Evolutionary conservation across 495 filamentous ascomycete species (phyloP), one percentile per base, ranked within the genome.

Genomic region (Schizothecium vesticola): DNA sequence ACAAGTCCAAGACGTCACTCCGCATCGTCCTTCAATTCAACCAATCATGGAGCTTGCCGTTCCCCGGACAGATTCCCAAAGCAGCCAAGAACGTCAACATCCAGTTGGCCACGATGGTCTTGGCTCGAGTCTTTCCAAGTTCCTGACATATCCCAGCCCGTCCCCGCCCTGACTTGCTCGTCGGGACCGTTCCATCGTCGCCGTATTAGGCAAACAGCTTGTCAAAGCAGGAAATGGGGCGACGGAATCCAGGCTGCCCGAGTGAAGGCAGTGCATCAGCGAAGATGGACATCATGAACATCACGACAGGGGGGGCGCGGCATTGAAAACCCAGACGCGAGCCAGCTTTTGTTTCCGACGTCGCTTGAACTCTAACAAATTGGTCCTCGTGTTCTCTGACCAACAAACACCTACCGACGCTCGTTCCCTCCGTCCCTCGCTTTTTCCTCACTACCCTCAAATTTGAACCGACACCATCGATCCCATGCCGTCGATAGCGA

Each of bases 1-100:
- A 1, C 16, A 25, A 66, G 22, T 66, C 56, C 28, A 12, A 29
- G 65, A 66, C 65, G 65, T 66, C 65, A 66, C 57, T 58, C 19
- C 65, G 65, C 65, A 66, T 26, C 19, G 23, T 24, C 65, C 22
- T 28, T 21, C 59, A 26, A 16, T 12, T 12, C 11, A 23, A 23
- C 57, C 57, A 59, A 59, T 59, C 22, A 24, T 8, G 8, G 19
- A 1, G 5, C 57, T 13, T 12, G 57, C 22, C n/a, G 24, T 23
- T 51, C 19, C 43, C 43, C 43, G 43, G 43, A 51, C 19, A 51
- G 43, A 16, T 51, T n/a, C 43, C 43, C 43, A 51, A 51, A 51
- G 43, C 19, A 51, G 43, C 43, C 19, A 51, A 51, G 43, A 51
- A 7, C 43, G 43, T 51, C 43, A 51, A 51, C 19, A 51, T 51